Base-by-base conservation (phyloP, 1,284 basidiomycete genomes). In the Phylloporus gajari region DNA sequence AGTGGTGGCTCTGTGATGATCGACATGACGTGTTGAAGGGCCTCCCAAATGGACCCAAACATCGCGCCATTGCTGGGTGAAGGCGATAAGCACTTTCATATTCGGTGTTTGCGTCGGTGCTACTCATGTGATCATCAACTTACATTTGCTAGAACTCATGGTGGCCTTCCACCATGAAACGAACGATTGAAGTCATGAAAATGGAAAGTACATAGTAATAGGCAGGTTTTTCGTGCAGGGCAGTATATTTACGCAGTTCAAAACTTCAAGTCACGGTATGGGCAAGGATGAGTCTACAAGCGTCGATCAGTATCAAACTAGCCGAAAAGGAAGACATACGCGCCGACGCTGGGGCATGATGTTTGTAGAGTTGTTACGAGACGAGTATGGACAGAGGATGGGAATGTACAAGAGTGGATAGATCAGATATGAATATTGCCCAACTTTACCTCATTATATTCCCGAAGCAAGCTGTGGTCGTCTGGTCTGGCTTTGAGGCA, bases 191-290 rank as follows among this genome's bases (percentile, higher is more conserved):
- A n/a, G n/a, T n/a, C n/a, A n/a, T n/a, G n/a, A n/a, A n/a, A n/a
- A n/a, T n/a, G n/a, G n/a, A n/a, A n/a, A n/a, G n/a, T n/a, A n/a
- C n/a, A n/a, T n/a, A n/a, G n/a, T n/a, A n/a, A n/a, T n/a, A n/a
- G n/a, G n/a, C n/a, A n/a, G 69, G 63, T 8, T 71, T 17, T 6
- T 51, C 42, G 27, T 79, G 77, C 1, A 7, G 23, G 6, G n/a
- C 21, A 30, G 21, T 42, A 21, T 78, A 77, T 58, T 77, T 76
- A 15, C 30, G 69, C 5, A 80, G 64, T 4, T 76, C n/a, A 6
- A 13, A 79, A 80, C 21, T 35, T 56, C 65, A 21, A 7, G 4
- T 12, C 32, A 15, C 77, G 79, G n/a, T 61, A 19, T 17, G 65
- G 9, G 65, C 77, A 80, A 17, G 35, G 15, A 46, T 58, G 70